These are phyloP conservation scores for Zygnema cylindricum DNA, from an alignment of 139 green algal genomes.

Conservation along the genomic window DNA sequence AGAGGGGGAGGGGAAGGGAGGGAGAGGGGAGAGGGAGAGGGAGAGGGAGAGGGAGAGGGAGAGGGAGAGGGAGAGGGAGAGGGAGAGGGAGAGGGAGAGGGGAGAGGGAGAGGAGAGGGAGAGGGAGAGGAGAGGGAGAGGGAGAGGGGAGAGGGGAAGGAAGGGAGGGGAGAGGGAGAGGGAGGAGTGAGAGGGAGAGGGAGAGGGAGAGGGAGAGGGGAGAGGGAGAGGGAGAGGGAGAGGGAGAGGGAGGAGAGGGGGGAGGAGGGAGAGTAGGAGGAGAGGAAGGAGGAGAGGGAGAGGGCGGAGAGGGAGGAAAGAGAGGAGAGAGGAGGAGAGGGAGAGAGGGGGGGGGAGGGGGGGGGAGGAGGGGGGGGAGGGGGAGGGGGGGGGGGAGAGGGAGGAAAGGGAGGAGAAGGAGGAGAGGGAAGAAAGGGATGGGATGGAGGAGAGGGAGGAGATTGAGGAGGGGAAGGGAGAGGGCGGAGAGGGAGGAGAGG, in stretches of 20 bases:
- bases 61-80: conserved; percentile 17
- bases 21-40: conserved; percentile 12
- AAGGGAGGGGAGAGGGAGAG: conserved; percentile 15
- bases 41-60: conserved; percentile 21
- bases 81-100: conserved; percentile 21
- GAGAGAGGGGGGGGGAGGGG: not conserved
- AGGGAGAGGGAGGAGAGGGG: conserved; percentile 12
- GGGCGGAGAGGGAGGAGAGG: not conserved
- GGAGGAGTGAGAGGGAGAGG: not conserved
- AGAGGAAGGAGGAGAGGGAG: not conserved
- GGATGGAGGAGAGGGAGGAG: not conserved
- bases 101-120: conserved; percentile 1
- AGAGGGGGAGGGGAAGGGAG: conserved; percentile 28
- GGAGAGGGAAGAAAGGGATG: too few species aligned
- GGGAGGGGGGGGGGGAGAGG: not conserved
- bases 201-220: not conserved
- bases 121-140: conserved; percentile 18
- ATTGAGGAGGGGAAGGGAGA: not conserved
- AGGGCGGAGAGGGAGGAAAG: not conserved
- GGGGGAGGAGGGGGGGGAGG: not conserved
- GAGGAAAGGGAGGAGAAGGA: conserved; percentile 1
- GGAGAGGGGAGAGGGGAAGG: not conserved
- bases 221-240: conserved; percentile 5
- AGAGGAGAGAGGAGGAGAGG: not conserved
- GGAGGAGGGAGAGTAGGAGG: not conserved